Conservation (phyloP, 768 basidiomycete species). For the Clathrus columnatus region DNA sequence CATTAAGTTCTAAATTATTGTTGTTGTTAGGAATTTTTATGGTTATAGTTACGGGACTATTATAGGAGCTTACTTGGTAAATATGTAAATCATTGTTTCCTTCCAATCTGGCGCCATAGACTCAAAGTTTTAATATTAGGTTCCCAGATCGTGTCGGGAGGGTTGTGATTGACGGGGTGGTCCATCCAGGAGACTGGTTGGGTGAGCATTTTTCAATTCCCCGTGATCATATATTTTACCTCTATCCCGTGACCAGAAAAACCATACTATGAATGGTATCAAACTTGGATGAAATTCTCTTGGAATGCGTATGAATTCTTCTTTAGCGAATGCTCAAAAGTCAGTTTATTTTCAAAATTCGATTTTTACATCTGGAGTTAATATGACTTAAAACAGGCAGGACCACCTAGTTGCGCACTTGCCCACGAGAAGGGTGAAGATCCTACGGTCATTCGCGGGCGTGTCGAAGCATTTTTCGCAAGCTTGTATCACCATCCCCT, state of each 20-base stretch:
- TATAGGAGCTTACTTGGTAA: slow-evolving; percentile 14
- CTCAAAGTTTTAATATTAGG: not conserved
- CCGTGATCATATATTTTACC: too few species aligned
- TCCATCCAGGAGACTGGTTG: slow-evolving; percentile 9
- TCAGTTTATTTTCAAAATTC: not conserved
- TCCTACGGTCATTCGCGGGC: slow-evolving; percentile 2
- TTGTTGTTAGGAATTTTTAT: slow-evolving; percentile 12
- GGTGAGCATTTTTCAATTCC: not conserved
- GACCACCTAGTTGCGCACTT: slow-evolving; percentile 11
- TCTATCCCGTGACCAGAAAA: too few species aligned
- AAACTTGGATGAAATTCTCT: slow-evolving; percentile 6
- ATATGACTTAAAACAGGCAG: slow-evolving; percentile 4
- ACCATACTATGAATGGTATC: slow-evolving; percentile 9
- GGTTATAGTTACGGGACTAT: slow-evolving; percentile 15
- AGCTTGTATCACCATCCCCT: slow-evolving; percentile 9
- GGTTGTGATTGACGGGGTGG: slow-evolving; percentile 13
- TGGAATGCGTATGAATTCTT: slow-evolving; percentile 10
- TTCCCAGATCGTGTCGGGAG: slow-evolving; percentile 14
- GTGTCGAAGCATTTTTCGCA: slow-evolving; percentile 10
- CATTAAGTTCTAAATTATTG: not conserved
- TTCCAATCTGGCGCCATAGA: not conserved
- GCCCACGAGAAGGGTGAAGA: not conserved
- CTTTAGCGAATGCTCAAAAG: slow-evolving; percentile 8
- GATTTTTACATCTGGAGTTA: not conserved
- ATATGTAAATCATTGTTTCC: slow-evolving; percentile 10